Base-by-base conservation (phyloP, 352 stramenopile species). In the Pythium rhizo-oryzae region DNA sequence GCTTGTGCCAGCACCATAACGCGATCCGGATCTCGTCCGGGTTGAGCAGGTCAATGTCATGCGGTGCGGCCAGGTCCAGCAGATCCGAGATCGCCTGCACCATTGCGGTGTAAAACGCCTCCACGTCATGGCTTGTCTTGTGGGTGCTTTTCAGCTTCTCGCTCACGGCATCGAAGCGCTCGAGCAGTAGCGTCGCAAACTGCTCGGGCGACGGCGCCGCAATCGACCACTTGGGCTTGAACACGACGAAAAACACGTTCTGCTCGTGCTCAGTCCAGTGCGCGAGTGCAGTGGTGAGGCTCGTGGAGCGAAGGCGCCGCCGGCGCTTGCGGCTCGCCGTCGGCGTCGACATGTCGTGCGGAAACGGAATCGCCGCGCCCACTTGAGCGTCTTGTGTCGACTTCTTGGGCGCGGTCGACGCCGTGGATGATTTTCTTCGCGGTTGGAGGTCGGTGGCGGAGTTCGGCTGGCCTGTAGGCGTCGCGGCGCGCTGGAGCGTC, bases 1-100 rank as follows among this genome's bases (percentile, higher is more conserved):
- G 39, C 65, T 92, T 92, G 62, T 76, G 75, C 81, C 82, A 92
- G 53, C 84, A 92, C 79, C 84, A 88, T 4, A 92, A 70, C 28
- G 82, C 80, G 64, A 92, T 89, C 28, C 84, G 84, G n/a, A 88
- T 75, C 75, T 90, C 75, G 46, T 92, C 84, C 0, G 80, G 71
- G 53, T 92, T 90, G 30, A 73, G 75, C 33, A 92, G 37, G 43
- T 90, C 74, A 47, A 92, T 79, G 44, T 92, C 84, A 65, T 92
- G 78, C 9, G 60, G 60, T 19, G 79, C 65, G 18, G 82, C 72
- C 39, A 71, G 44, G 3, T 76, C 44, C 46, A 90, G 67, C 51
- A 92, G 60, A 19, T 74, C 70, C 1, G 72, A 67, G 58, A 92
- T 78, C 59, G 76, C 65, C 8, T 74, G 72, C 59, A 92, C 66